Percentiles rank a stretch among this genome's conserved stretches.
Conservation (phyloP, 2,329 filamentous ascomycete genomes). For the Shiraia bambusicola region DNA sequence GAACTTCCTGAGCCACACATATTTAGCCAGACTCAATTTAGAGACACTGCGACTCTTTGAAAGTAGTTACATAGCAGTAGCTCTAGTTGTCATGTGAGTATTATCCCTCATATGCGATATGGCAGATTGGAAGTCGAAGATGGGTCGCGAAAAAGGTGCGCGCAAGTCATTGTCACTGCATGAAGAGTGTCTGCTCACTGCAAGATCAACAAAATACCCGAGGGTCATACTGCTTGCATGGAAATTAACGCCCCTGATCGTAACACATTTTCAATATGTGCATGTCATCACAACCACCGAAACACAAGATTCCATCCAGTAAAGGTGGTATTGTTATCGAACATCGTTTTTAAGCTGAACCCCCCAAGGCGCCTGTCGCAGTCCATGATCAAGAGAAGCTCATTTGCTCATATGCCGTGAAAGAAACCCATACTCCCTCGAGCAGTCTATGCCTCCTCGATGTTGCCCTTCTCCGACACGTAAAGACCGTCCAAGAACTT, state of each 20-base stretch:
- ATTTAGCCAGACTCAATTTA: too few species aligned
- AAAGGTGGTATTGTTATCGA: constrained; percentile 42
- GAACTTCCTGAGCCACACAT: too few species aligned
- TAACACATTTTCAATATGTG: background rate
- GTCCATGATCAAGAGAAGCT: constrained; percentile 44
- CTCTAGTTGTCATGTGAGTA: too few species aligned
- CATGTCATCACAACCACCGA: constrained; percentile 3
- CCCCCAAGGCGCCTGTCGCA: constrained; percentile 43
- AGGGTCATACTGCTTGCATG: too few species aligned
- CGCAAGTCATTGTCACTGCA: too few species aligned
- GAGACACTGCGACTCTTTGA: too few species aligned
- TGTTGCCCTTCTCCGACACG: constrained; percentile 98
- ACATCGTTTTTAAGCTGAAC: constrained; percentile 43
- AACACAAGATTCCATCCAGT: constrained; percentile 22
- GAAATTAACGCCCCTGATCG: background rate
- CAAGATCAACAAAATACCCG: too few species aligned
- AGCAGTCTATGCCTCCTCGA: constrained; percentile 60
- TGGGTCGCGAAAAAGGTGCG: too few species aligned
- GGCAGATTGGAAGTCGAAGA: too few species aligned
- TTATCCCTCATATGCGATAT: too few species aligned
- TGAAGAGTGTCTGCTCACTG: too few species aligned
- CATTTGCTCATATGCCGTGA: constrained; percentile 45
- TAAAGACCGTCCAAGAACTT: constrained; percentile 99
- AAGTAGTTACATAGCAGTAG: too few species aligned
- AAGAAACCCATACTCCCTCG: constrained; percentile 42